Conservation (phyloP, 331 rosid species). For the Ulmus americana region DNA sequence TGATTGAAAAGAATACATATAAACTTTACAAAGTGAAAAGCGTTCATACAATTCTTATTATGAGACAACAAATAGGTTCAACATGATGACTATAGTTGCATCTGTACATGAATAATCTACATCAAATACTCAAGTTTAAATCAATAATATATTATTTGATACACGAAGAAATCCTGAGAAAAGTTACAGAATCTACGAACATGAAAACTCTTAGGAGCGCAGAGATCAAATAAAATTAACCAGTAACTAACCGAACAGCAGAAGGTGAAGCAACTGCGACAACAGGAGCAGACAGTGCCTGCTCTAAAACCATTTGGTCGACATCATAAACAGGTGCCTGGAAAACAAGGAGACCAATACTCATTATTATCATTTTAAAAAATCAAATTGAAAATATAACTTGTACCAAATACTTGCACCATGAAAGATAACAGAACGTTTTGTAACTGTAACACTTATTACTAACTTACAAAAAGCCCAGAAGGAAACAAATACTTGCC, state of each 20-base stretch:
- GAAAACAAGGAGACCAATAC: no score
- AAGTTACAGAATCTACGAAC: neutral
- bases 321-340: slow-evolving; percentile 80
- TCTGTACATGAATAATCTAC: slow-evolving; percentile 1
- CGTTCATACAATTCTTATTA: neutral
- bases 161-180: neutral
- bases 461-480: neutral
- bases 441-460: neutral
- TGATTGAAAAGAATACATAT: slow-evolving; percentile 30
- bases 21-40: slow-evolving; percentile 4
- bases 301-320: slow-evolving; percentile 49
- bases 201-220: slow-evolving; percentile 2
- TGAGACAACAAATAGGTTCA: slow-evolving; percentile 8
- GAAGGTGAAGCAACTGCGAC: slow-evolving; percentile 95
- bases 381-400: neutral
- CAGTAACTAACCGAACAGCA: slow-evolving; percentile 54
- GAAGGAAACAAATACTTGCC: slow-evolving; percentile 3
- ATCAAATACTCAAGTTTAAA: neutral
- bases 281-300: slow-evolving; percentile 75
- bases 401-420: neutral
- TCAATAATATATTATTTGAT: neutral
- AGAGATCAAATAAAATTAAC: slow-evolving; percentile 11
- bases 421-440: neutral
- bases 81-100: slow-evolving; percentile 7
- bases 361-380: neutral